A percentile compares a stretch with the other conserved stretches of the same genome.
Conservation (phyloP, 2,329 filamentous ascomycete species). For the Bisporella sp. region DNA sequence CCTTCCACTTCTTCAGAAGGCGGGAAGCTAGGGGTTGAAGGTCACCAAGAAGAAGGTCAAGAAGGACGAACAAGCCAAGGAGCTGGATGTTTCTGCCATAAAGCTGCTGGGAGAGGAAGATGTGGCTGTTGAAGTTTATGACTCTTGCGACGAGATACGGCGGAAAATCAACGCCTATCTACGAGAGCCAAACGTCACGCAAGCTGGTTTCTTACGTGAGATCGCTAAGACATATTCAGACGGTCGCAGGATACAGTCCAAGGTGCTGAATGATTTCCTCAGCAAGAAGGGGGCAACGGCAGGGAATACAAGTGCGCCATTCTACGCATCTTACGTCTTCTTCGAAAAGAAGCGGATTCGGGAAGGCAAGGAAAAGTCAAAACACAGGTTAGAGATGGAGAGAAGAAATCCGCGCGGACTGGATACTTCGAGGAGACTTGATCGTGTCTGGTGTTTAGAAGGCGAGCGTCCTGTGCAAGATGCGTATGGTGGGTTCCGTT, state of each 20-base stretch:
- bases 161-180: constrained; percentile 48
- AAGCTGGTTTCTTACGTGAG: constrained; percentile 44
- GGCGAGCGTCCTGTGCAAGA: no score
- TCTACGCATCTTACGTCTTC: constrained; percentile 49
- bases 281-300: constrained; percentile 38
- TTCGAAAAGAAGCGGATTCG: constrained; percentile 52
- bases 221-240: constrained; percentile 36
- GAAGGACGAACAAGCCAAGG: constrained; percentile 11
- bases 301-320: constrained; percentile 42
- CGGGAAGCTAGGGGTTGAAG: constrained; percentile 40
- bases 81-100: constrained; percentile 35
- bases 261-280: constrained; percentile 43
- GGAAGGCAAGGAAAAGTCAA: constrained; percentile 43
- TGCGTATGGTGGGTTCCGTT: no score
- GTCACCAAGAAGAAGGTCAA: constrained; percentile 29
- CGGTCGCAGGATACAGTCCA: constrained; percentile 33
- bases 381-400: constrained; percentile 47
- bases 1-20: constrained; percentile 41
- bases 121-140: constrained; percentile 41
- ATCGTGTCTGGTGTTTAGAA: background rate
- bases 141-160: constrained; percentile 51
- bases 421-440: background rate
- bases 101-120: constrained; percentile 40
- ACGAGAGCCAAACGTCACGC: constrained; percentile 38
- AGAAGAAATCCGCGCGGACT: background rate